Evolutionary conservation across 106 monocot species (phyloP).

Genomic region (Dendrobium officinale): DNA sequence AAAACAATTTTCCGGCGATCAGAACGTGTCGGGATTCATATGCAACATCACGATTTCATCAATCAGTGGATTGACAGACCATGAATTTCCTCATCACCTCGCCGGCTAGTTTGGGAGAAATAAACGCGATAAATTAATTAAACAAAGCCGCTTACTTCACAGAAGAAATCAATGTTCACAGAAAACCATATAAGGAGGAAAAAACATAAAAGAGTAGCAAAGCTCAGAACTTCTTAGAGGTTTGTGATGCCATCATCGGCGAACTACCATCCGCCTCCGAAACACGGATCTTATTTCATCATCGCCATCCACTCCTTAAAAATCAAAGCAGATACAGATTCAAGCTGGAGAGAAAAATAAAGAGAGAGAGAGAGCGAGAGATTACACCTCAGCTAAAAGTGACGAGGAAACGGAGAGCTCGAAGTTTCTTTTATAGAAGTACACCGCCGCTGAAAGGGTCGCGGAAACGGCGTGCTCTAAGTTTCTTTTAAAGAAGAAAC

Average conservation of each 20-base stretch:
- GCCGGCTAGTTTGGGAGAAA: not conserved
- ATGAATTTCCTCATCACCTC: conserved; percentile 9
- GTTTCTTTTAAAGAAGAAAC: not conserved
- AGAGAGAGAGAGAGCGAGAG: too few species aligned
- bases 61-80: conserved; percentile 8
- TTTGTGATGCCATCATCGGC: conserved; percentile 8
- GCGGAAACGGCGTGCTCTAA: too few species aligned
- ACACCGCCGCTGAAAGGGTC: too few species aligned
- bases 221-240: conserved; percentile 17
- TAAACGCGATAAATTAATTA: not conserved
- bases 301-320: not conserved
- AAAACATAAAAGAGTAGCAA: not conserved
- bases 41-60: not conserved
- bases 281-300: conserved; percentile 3
- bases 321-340: not conserved
- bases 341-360: not conserved
- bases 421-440: not conserved
- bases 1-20: not conserved
- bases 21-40: not conserved
- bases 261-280: not conserved
- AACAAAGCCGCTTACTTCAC: not conserved
- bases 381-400: too few species aligned
- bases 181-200: not conserved
- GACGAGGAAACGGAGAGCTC: too few species aligned
- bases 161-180: not conserved